A percentile compares a stretch with the other conserved stretches of the same genome.
These are phyloP conservation scores for Chamaecyparis obtusa DNA, from an alignment of 75 land plant species.

Conservation along the genomic window DNA sequence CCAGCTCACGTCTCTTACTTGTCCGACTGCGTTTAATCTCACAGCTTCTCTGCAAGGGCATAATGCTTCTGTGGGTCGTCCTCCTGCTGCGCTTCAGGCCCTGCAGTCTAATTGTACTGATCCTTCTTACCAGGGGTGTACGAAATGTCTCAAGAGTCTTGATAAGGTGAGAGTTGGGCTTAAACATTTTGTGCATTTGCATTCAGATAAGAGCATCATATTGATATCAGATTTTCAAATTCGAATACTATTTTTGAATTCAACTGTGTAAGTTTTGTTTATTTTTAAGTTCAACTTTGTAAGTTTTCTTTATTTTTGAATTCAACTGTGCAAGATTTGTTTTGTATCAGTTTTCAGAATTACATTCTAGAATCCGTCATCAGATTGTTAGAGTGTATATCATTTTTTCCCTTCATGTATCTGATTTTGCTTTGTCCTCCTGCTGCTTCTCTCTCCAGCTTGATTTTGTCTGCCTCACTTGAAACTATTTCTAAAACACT, in stretches of 20 bases:
- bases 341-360: too few species aligned
- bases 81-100: conserved; percentile 43
- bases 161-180: conserved; percentile 37
- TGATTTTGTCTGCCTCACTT: too few species aligned
- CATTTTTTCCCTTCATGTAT: too few species aligned
- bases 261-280: too few species aligned
- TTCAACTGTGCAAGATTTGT: too few species aligned
- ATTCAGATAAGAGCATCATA: neutral
- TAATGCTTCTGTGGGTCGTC: conserved; percentile 13
- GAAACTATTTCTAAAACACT: too few species aligned
- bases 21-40: conserved; percentile 58
- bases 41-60: neutral
- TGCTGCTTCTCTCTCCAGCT: too few species aligned
- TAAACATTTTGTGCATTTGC: neutral
- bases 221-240: neutral
- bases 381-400: too few species aligned
- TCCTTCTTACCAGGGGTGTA: conserved; percentile 68
- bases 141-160: conserved; percentile 58
- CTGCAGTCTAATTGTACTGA: conserved; percentile 51
- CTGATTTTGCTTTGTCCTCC: too few species aligned
- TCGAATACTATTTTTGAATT: neutral
- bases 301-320: too few species aligned
- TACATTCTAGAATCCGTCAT: too few species aligned
- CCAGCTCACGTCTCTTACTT: conserved; percentile 46
- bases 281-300: too few species aligned